Evolutionary conservation across 2,329 filamentous ascomycete genomes (phyloP).

Genomic region (Ceratocystis colombiana): DNA sequence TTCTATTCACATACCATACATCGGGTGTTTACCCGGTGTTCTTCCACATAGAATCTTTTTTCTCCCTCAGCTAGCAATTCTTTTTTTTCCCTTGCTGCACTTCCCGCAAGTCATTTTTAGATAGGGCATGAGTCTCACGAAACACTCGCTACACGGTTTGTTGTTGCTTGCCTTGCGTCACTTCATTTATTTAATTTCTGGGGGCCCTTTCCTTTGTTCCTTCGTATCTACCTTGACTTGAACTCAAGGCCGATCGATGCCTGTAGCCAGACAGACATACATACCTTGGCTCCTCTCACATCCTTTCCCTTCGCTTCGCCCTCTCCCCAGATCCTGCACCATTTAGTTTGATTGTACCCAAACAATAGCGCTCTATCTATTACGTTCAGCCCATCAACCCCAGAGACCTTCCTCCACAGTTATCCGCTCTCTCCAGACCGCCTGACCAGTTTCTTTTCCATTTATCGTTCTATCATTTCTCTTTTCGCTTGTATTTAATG

Average conservation of each 20-base stretch:
- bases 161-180: not conserved
- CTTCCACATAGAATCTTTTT: too few species aligned
- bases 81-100: too few species aligned
- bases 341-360: slow-evolving; percentile 6
- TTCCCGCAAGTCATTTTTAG: too few species aligned
- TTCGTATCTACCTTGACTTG: not conserved
- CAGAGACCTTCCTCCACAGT: not conserved
- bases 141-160: too few species aligned
- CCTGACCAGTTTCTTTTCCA: not conserved
- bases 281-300: slow-evolving; percentile 4
- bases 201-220: not conserved
- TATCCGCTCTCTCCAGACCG: not conserved
- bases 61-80: too few species aligned
- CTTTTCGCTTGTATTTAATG: not conserved
- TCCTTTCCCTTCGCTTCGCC: slow-evolving; percentile 8
- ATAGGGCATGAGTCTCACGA: too few species aligned
- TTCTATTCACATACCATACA: too few species aligned
- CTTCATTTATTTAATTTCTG: not conserved
- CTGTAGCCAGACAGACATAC: not conserved
- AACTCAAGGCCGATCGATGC: not conserved
- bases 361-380: slow-evolving; percentile 8
- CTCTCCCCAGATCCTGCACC: slow-evolving; percentile 15
- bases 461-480: not conserved
- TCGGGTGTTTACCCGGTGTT: too few species aligned
- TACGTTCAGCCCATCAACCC: not conserved